phyloP scores from a whole-genome alignment of 129 eudicot species.

The Ambrosia trifida region DNA sequence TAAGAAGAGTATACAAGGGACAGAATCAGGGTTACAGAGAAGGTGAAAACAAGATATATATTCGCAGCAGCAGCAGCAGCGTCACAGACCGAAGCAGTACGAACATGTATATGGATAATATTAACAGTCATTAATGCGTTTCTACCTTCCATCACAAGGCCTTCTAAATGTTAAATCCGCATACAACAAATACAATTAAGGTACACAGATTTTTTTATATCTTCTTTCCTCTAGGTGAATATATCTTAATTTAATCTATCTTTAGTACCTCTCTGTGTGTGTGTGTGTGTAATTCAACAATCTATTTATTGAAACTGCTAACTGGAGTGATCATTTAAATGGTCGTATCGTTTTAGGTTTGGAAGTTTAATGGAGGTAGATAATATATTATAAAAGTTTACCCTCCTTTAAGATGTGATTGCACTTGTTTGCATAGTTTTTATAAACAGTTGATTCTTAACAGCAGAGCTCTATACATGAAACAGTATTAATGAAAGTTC shows the following conservation, averaged over 20 bases:
- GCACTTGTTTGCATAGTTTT: constrained; percentile 18
- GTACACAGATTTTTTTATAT: constrained; percentile 18
- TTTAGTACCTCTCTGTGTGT: not conserved
- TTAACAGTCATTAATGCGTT: constrained; percentile 28
- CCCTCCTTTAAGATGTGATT: not conserved
- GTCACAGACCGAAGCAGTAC: constrained; percentile 24
- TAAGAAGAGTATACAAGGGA: constrained; percentile 8
- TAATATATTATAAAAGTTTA: not conserved
- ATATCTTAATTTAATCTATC: constrained; percentile 7
- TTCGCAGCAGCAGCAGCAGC: constrained; percentile 11
- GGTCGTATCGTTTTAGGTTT: constrained; percentile 1
- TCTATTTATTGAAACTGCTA: not conserved
- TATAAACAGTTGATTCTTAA: constrained; percentile 1
- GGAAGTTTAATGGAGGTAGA: constrained; percentile 6
- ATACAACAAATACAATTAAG: constrained; percentile 21
- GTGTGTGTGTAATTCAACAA: not conserved
- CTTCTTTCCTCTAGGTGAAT: not conserved
- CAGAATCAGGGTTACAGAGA: constrained; percentile 15
- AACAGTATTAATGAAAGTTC: not conserved
- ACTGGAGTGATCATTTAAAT: constrained; percentile 11
- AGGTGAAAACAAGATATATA: constrained; percentile 13
- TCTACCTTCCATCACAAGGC: constrained; percentile 21
- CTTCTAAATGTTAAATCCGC: constrained; percentile 10
- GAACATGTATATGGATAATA: constrained; percentile 9
- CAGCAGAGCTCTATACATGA: no score